Evolutionary conservation across 1,139 yeast genomes (phyloP).

Genomic region (Hyphopichia buzzinii): DNA sequence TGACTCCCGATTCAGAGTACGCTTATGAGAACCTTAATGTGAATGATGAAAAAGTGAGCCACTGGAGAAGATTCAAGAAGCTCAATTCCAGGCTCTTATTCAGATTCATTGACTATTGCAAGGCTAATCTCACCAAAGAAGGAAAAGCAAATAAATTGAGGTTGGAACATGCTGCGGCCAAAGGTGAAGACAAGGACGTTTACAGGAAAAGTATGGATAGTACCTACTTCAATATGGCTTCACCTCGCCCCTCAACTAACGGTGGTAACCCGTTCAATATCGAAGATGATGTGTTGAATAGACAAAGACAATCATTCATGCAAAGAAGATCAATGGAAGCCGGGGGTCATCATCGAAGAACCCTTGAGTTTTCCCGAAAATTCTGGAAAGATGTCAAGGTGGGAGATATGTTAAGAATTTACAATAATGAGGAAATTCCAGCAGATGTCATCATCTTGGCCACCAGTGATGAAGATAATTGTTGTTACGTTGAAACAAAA

Average conservation of each 20-base stretch:
- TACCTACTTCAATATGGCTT: slow-evolving; percentile 10
- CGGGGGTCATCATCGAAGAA: slow-evolving; percentile 13
- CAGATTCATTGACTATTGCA: slow-evolving; percentile 25
- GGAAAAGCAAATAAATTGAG: slow-evolving; percentile 37
- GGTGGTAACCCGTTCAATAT: slow-evolving; percentile 21
- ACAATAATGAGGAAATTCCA: slow-evolving; percentile 58
- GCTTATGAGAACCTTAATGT: slow-evolving; percentile 42
- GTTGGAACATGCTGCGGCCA: slow-evolving; percentile 14
- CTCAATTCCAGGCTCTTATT: slow-evolving; percentile 34
- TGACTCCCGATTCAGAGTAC: slow-evolving; percentile 13
- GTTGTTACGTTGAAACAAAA: slow-evolving; percentile 58
- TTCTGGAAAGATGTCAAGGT: slow-evolving; percentile 57
- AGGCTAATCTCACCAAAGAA: slow-evolving; percentile 33
- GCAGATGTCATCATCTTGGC: slow-evolving; percentile 53
- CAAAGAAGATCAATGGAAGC: slow-evolving; percentile 7
- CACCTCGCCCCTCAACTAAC: slow-evolving; percentile 1
- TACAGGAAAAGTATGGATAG: slow-evolving; percentile 37
- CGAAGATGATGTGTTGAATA: slow-evolving; percentile 4
- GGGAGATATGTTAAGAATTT: slow-evolving; percentile 52
- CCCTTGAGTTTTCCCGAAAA: slow-evolving; percentile 30
- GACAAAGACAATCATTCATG: slow-evolving; percentile 5
- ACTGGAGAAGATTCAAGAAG: slow-evolving; percentile 64
- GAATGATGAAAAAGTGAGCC: slow-evolving; percentile 47
- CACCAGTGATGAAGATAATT: slow-evolving; percentile 52
- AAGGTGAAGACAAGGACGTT: slow-evolving; percentile 6